Percentiles rank a stretch among this genome's conserved stretches.
phyloP scores from a whole-genome alignment of 1,284 basidiomycete species.

The Ganoderma sinense region DNA sequence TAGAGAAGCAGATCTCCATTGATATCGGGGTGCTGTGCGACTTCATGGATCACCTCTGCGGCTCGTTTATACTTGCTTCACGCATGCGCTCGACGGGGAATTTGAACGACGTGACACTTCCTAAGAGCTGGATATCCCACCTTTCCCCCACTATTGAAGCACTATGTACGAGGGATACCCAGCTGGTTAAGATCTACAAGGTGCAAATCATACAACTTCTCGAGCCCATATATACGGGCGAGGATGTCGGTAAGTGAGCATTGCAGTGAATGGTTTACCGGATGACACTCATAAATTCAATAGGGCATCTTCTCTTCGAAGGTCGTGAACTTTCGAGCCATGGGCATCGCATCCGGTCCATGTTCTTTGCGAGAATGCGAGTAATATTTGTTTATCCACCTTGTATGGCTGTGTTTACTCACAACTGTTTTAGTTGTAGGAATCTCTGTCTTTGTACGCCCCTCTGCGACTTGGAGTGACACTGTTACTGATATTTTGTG shows the following conservation, averaged over 20 bases:
- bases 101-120: constrained; percentile 54
- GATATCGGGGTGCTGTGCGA: constrained; percentile 54
- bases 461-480: no score
- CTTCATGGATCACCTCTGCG: constrained; percentile 49
- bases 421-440: constrained; percentile 42
- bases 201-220: constrained; percentile 39
- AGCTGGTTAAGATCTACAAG: constrained; percentile 32
- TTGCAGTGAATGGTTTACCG: not conserved
- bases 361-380: constrained; percentile 52
- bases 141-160: constrained; percentile 24
- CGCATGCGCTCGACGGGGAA: constrained; percentile 33
- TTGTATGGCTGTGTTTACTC: not conserved
- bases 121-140: constrained; percentile 53
- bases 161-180: constrained; percentile 10
- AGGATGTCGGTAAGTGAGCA: constrained; percentile 23
- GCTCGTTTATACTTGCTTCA: constrained; percentile 41
- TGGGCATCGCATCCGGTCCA: constrained; percentile 34
- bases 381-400: constrained; percentile 33
- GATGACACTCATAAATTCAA: constrained; percentile 13
- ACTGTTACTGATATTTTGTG: no score
- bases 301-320: constrained; percentile 41
- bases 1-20: constrained; percentile 43
- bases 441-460: constrained; percentile 47
- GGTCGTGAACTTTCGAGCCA: constrained; percentile 31
- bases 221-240: constrained; percentile 41